Conservation (phyloP, 2,329 filamentous ascomycete genomes). For the Biscogniauxia marginata region DNA sequence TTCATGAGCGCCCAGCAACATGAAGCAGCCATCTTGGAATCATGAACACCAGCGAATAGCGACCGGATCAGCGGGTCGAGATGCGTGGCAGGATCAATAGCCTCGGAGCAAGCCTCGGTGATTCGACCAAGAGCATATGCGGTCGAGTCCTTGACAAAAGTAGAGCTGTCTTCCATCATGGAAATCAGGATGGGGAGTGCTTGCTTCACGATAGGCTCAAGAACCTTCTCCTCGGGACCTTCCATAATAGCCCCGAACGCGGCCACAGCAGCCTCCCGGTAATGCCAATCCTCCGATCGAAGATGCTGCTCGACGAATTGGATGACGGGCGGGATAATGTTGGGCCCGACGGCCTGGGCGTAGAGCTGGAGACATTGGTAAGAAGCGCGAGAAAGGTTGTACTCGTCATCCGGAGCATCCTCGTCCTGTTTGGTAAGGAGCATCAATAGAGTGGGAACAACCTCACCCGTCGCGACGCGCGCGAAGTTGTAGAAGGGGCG, state of each 20-base stretch:
- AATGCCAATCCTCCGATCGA: conserved; percentile 88
- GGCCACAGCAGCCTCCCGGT: conserved; percentile 91
- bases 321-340: conserved; percentile 83
- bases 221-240: conserved; percentile 86
- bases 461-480: conserved; percentile 86
- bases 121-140: conserved; percentile 95
- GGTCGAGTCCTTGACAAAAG: conserved; percentile 93
- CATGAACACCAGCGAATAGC: conserved; percentile 85
- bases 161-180: conserved; percentile 84
- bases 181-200: conserved; percentile 86
- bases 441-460: conserved; percentile 85
- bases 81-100: conserved; percentile 82
- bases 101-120: conserved; percentile 87
- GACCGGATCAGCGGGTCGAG: conserved; percentile 82
- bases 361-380: conserved; percentile 98
- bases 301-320: conserved; percentile 90
- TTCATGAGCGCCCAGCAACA: conserved; percentile 99
- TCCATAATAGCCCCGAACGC: conserved; percentile 99
- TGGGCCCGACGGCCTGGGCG: conserved; percentile 82
- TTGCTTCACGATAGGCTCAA: conserved; percentile 94
- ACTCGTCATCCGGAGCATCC: conserved; percentile 94
- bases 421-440: conserved; percentile 97
- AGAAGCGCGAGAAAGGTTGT: conserved; percentile 90
- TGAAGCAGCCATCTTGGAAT: conserved; percentile 94
- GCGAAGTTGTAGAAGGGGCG: conserved; percentile 96